A percentile compares a stretch with the other conserved stretches of the same genome.
Evolutionary conservation across 768 basidiomycete genomes (phyloP).

Genomic region (Mycena maculata): DNA sequence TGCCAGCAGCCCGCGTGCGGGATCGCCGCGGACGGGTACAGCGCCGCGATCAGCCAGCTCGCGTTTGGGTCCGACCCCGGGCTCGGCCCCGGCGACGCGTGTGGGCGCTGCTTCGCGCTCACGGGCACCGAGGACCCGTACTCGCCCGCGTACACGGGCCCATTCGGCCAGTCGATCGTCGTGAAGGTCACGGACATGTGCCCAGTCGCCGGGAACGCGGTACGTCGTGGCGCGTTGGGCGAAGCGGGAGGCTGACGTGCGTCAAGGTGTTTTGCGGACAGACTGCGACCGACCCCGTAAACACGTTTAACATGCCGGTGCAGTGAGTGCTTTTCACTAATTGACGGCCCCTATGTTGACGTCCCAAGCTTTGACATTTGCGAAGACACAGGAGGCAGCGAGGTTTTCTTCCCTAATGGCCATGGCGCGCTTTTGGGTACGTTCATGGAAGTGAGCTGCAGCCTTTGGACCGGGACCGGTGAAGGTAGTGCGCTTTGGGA

Average conservation of each 20-base stretch:
- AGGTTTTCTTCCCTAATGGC: constrained; percentile 66
- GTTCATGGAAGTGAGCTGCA: constrained; percentile 67
- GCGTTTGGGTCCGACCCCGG: constrained; percentile 65
- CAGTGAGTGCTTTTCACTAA: constrained; percentile 53
- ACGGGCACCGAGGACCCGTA: constrained; percentile 64
- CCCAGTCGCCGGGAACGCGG: constrained; percentile 60
- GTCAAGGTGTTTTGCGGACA: constrained; percentile 65
- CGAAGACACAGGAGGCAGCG: constrained; percentile 64
- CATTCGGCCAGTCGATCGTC: constrained; percentile 62
- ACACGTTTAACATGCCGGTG: constrained; percentile 57
- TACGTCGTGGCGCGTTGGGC: constrained; percentile 21
- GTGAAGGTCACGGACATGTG: constrained; percentile 64
- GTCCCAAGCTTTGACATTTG: constrained; percentile 68
- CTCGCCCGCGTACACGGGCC: constrained; percentile 60
- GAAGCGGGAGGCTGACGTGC: background rate
- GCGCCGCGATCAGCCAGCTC: constrained; percentile 68
- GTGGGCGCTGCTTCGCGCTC: constrained; percentile 69
- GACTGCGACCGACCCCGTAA: constrained; percentile 52
- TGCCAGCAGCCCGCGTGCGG: constrained; percentile 65
- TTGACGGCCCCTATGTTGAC: too few species aligned
- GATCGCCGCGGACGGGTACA: constrained; percentile 58
- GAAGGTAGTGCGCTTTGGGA: constrained; percentile 58
- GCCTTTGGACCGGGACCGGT: constrained; percentile 68
- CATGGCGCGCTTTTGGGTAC: constrained; percentile 66
- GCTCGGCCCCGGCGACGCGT: constrained; percentile 66